Base-by-base conservation (phyloP, 495 filamentous ascomycete genomes). In the Massariosphaeria phaeospora region DNA sequence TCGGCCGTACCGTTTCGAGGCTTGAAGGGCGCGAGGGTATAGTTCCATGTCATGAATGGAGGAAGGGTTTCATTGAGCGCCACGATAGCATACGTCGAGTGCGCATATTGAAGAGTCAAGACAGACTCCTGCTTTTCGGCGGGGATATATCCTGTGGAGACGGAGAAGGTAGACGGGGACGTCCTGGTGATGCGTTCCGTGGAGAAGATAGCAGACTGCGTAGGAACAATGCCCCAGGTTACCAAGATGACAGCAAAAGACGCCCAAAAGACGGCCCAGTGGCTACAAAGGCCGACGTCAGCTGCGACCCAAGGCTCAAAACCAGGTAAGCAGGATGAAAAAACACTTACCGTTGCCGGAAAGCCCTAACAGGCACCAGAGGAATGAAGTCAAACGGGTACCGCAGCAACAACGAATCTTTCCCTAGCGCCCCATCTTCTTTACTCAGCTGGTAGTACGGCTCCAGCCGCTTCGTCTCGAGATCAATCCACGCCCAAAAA, bases 371-470 rank as follows among this genome's bases (percentile, higher is more conserved):
- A 0, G 77, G 76, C n/a, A 74, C 67, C 29, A 70, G 64, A 0
- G 73, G 68, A 2, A 79, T 36, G 40, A 78, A 78, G 17, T 75
- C 73, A 25, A 72, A 73, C 0, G 75, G 75, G 55, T 80, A 80
- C 17, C 73, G 61, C 0, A 79, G 59, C 0, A 75, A 48, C 1
- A 80, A 21, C 0, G 75, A 76, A 21, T 75, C 48, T 26, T 58
- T 50, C 0, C 64, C 71, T 1, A 27, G 29, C 5, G 74, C 73
- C 5, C 75, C 75, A 1, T 65, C 64, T 0, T 48, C 25, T 2
- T 67, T 69, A 2, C 72, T 75, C 0, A 78, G 60, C 45, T 78
- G 75, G 26, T 71, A 69, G 54, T 64, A 78, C 4, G 75, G 73
- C 42, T 78, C 73, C 15, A 78, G 61, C 5, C 75, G 67, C 55